phyloP scores from a whole-genome alignment of 2,329 filamentous ascomycete genomes.

The Calonectria naviculata region DNA sequence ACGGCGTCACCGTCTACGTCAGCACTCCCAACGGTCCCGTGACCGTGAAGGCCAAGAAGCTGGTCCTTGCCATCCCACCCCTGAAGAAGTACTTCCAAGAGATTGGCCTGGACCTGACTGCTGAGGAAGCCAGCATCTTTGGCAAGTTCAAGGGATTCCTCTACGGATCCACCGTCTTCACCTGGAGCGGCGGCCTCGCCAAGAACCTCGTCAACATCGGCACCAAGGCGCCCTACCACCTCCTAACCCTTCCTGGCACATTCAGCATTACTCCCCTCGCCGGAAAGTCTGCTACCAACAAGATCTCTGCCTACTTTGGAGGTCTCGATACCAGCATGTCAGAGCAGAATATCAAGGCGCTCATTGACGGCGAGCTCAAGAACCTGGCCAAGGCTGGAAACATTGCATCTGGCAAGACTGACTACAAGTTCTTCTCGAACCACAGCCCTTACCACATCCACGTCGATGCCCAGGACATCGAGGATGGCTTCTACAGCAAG shows the following conservation, averaged over 20 bases:
- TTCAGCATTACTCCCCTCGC: neutral
- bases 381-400: slow-evolving; percentile 15
- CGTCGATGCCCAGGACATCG: slow-evolving; percentile 13
- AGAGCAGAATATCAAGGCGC: neutral
- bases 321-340: neutral
- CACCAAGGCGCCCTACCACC: slow-evolving; percentile 12
- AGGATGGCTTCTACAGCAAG: slow-evolving; percentile 21
- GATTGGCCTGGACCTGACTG: slow-evolving; percentile 12
- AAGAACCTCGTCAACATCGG: slow-evolving; percentile 21
- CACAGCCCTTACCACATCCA: slow-evolving; percentile 31
- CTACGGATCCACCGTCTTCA: slow-evolving; percentile 27
- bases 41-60: slow-evolving; percentile 25
- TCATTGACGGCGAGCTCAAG: slow-evolving; percentile 22
- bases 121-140: slow-evolving; percentile 17
- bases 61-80: slow-evolving; percentile 31
- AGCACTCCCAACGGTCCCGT: neutral
- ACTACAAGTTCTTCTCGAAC: slow-evolving; percentile 15
- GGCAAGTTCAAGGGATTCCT: slow-evolving; percentile 23
- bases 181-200: neutral
- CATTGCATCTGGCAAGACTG: neutral
- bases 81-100: slow-evolving; percentile 22
- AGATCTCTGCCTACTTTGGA: slow-evolving; percentile 14
- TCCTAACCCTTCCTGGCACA: slow-evolving; percentile 17
- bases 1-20: neutral
- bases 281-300: neutral